These are phyloP conservation scores for Chrysanthemum seticuspe DNA, from an alignment of 129 eudicot genomes.

Conservation along the genomic window DNA sequence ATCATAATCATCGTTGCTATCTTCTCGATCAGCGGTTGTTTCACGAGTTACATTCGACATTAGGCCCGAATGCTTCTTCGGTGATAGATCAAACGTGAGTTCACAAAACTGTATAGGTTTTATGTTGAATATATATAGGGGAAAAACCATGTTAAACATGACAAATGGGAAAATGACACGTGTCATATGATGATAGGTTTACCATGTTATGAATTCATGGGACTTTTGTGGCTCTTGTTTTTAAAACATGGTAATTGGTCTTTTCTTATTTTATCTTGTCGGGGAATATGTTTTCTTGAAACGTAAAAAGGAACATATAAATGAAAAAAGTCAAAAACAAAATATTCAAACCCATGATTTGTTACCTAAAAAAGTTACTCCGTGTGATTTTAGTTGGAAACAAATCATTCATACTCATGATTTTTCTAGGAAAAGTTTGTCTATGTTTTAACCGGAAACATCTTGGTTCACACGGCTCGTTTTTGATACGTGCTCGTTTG, in stretches of 20 bases:
- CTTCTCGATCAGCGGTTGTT: constrained; percentile 19
- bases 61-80: not conserved
- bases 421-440: no score
- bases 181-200: not conserved
- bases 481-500: no score
- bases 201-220: constrained; percentile 21
- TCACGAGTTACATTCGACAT: constrained; percentile 22
- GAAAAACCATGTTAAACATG: no score
- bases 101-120: not conserved
- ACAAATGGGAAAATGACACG: constrained; percentile 11
- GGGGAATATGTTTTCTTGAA: not conserved
- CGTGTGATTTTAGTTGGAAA: no score
- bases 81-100: not conserved
- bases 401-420: no score
- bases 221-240: not conserved
- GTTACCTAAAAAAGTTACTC: not conserved
- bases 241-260: no score
- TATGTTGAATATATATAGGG: constrained; percentile 8
- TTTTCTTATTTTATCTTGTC: constrained; percentile 1
- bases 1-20: constrained; percentile 31
- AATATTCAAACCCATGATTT: not conserved
- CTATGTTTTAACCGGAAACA: no score
- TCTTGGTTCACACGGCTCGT: no score
- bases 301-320: not conserved
- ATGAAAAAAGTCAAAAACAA: not conserved